Evolutionary conservation across 805 yeast species (phyloP), one percentile per base, ranked within the genome.

Genomic region (Ogataea populi-albae): DNA sequence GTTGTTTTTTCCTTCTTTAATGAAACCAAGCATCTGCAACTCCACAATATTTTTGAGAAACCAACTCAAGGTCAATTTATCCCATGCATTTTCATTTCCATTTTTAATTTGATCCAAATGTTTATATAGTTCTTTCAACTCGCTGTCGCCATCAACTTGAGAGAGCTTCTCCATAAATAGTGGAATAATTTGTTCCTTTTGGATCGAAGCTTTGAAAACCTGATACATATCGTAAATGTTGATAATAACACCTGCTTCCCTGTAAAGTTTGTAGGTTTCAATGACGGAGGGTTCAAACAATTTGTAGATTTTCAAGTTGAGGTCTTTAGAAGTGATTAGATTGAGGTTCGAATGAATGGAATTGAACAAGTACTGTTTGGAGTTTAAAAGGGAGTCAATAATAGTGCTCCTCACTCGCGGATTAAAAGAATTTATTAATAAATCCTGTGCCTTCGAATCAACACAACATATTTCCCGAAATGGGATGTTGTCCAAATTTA

Each of bases 41-140:
- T 87, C 95, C 17, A 74, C 74, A 32, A 89, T 68, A 14, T 79
- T 78, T 47, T 84, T 89, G 41, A 84, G 62, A 54, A 88, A 88
- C 76, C 93, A 76, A 3, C 86, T 73, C 46, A 83, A 64, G 0
- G 79, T 62, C 30, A 80, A 49, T 41, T 75, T 73, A 29, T 80
- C 81, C 87, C 93, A 84, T 6, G 62, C 65, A 1, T 52, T 59
- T 10, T 69, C 73, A 12, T 55, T 59, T 5, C 53, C 57, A 2
- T 55, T 59, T 4, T 67, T 69, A 11, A 55, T 59, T 6, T 53
- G 55, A 20, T 24, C 37, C 23, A 26, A 24, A 11, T n/a, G 5
- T 14, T 12, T 8, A 14, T 21, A 19, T 2, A 32, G 30, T 21
- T 40, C 20, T 15, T 16, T 3, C 14, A 32, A 18, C 6, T 32